A percentile compares a stretch with the other conserved stretches of the same genome.
Conservation (phyloP, 306 rosid genomes). For the Carpinus fangiana region DNA sequence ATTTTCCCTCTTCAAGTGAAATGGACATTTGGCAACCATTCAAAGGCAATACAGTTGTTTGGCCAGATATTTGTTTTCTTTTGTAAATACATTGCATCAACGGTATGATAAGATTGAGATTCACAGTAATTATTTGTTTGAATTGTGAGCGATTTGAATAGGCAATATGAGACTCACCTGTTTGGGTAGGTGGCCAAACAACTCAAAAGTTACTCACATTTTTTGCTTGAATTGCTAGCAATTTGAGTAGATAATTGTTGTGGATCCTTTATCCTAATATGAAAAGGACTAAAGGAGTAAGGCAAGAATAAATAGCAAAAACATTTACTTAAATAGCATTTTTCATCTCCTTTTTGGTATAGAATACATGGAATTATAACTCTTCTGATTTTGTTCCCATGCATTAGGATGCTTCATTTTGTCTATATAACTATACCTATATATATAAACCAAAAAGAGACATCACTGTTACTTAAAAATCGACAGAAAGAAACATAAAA, state of each 20-base stretch:
- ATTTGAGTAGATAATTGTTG: too few species aligned
- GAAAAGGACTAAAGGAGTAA: neutral
- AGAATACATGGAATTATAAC: neutral
- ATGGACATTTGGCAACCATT: neutral
- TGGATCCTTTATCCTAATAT: neutral
- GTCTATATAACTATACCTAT: neutral
- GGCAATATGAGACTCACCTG: too few species aligned
- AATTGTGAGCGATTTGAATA: too few species aligned
- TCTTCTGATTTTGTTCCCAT: neutral
- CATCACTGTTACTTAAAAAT: neutral
- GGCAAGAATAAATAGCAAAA: neutral
- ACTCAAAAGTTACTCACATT: too few species aligned
- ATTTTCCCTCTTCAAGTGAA: neutral
- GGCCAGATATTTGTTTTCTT: neutral
- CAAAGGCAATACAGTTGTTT: neutral
- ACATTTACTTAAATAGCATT: neutral
- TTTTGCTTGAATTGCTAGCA: too few species aligned
- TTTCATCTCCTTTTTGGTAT: neutral
- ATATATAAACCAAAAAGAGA: neutral
- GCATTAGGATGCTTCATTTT: neutral
- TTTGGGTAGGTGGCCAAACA: too few species aligned
- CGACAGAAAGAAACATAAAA: neutral
- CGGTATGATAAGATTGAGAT: too few species aligned
- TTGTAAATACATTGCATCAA: neutral
- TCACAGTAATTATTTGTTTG: too few species aligned